Conservation (phyloP, 2,329 filamentous ascomycete genomes). For the Phoma sp. region DNA sequence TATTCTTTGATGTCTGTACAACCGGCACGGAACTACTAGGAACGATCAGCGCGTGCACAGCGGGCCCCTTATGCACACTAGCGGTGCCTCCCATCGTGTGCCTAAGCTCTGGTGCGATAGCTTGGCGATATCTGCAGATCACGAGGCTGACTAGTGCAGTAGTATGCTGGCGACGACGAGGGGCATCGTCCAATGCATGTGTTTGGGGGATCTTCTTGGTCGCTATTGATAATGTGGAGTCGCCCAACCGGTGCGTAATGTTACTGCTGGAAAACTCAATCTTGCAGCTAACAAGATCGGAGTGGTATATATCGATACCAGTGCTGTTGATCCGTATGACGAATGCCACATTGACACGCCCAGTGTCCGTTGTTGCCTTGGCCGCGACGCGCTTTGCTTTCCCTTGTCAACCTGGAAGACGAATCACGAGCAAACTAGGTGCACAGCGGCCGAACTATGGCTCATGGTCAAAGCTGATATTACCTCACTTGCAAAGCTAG, state of each 20-base stretch:
- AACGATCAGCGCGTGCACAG: slow-evolving; percentile 13
- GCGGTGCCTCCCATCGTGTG: slow-evolving; percentile 22
- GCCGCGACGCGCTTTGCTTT: background rate
- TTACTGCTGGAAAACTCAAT: background rate
- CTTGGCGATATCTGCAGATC: background rate
- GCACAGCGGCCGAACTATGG: no score
- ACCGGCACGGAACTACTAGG: slow-evolving; percentile 24
- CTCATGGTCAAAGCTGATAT: slow-evolving; percentile 22
- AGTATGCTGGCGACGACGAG: slow-evolving; percentile 14
- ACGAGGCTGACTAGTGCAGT: slow-evolving; percentile 11
- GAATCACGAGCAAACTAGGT: slow-evolving; percentile 10
- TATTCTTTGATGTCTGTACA: slow-evolving; percentile 23
- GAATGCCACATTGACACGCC: slow-evolving; percentile 17
- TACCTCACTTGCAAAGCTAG: slow-evolving; percentile 17
- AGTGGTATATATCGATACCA: slow-evolving; percentile 19
- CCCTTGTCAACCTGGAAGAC: background rate
- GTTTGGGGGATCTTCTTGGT: slow-evolving; percentile 16
- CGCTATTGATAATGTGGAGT: slow-evolving; percentile 24
- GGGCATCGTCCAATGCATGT: slow-evolving; percentile 1
- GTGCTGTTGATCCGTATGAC: slow-evolving; percentile 25
- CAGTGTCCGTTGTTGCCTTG: slow-evolving; percentile 12
- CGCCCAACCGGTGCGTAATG: no score
- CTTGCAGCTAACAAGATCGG: slow-evolving; percentile 3
- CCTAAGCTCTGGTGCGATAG: slow-evolving; percentile 11
- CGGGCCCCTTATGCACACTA: slow-evolving; percentile 19